Evolutionary conservation across 495 filamentous ascomycete genomes (phyloP).

Genomic region (Daldinia decipiens): DNA sequence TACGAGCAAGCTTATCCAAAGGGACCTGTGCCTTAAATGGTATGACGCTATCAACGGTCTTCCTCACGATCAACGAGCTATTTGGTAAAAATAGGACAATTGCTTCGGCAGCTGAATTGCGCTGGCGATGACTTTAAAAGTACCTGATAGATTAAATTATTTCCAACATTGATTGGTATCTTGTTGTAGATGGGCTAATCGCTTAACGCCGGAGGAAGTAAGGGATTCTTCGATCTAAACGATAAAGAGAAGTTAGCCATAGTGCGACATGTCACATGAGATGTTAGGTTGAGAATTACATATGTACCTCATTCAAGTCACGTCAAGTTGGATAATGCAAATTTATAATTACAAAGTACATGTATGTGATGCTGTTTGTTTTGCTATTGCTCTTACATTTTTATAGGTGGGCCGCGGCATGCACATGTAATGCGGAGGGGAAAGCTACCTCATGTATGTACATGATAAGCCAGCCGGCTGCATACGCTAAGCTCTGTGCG

Average conservation of each 20-base stretch:
- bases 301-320: neutral
- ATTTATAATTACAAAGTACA: neutral
- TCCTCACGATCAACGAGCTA: neutral
- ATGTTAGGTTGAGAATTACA: neutral
- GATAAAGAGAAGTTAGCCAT: neutral
- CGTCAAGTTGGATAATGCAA: neutral
- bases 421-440: slow-evolving; percentile 2
- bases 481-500: slow-evolving; percentile 2
- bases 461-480: neutral
- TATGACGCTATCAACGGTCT: neutral
- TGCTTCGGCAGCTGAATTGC: neutral
- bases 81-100: neutral
- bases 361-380: neutral
- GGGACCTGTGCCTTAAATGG: neutral
- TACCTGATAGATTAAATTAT: neutral
- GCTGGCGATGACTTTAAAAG: neutral
- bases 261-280: neutral
- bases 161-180: neutral
- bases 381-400: neutral
- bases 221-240: neutral
- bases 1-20: neutral
- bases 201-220: neutral
- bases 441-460: too few relatives aligned
- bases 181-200: neutral
- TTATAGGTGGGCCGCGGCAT: neutral